Conservation (phyloP, 2,329 filamentous ascomycete genomes). For the Emergomyces orientalis region DNA sequence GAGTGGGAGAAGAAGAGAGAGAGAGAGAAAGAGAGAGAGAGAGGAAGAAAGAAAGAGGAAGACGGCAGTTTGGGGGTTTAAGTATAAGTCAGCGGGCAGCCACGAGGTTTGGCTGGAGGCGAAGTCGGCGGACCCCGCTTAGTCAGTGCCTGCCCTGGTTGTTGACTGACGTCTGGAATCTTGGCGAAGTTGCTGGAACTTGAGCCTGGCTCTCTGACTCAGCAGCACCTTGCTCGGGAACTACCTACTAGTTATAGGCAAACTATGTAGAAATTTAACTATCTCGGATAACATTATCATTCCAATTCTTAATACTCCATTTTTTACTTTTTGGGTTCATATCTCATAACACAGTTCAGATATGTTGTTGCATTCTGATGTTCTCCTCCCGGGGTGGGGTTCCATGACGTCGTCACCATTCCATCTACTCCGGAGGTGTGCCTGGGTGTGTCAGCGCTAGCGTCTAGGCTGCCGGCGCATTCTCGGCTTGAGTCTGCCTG, state of each 20-base stretch:
- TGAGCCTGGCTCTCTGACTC: neutral
- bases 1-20: neutral
- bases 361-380: no score
- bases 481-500: neutral
- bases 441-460: neutral
- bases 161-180: conserved; percentile 7
- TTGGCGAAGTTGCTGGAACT: conserved; percentile 13
- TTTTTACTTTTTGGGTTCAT: no score
- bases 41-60: conserved; percentile 19
- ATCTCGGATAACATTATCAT: no score
- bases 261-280: no score
- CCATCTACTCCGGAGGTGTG: no score
- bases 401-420: no score
- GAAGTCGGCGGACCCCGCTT: neutral
- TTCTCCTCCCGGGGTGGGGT: no score
- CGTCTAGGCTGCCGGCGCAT: neutral
- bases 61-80: neutral
- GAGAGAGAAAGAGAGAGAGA: conserved; percentile 8
- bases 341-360: no score
- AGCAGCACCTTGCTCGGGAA: no score
- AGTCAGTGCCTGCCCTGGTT: neutral
- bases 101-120: neutral
- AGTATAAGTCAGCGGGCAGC: neutral
- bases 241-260: no score
- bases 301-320: no score